Conservation (phyloP, 2,329 filamentous ascomycete genomes). For the Rhynchosporium secalis region DNA sequence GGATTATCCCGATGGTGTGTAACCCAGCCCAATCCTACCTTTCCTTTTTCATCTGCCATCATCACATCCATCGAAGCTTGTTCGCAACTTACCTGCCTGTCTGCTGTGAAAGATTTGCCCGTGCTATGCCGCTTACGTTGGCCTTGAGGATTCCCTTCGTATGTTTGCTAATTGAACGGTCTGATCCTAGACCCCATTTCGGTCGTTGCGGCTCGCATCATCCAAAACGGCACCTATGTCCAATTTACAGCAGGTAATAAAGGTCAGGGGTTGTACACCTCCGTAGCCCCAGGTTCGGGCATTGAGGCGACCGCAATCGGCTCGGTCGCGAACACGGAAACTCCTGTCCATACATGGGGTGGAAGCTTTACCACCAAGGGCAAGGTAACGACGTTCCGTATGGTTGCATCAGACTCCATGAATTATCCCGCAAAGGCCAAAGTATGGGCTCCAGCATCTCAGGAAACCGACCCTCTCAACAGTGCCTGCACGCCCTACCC, state of each 20-base stretch:
- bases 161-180: too few species aligned
- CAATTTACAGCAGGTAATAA: background rate
- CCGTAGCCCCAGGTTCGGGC: background rate
- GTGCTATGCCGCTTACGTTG: too few species aligned
- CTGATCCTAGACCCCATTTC: background rate
- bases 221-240: background rate
- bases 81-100: background rate
- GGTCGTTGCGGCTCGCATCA: background rate
- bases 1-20: background rate
- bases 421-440: background rate
- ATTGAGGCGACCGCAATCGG: background rate
- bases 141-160: too few species aligned
- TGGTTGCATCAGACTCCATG: too few species aligned
- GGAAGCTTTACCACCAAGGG: background rate
- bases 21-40: background rate
- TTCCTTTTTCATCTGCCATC: background rate
- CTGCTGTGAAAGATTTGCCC: too few species aligned
- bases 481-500: background rate
- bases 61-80: too few species aligned
- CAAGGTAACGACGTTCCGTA: background rate
- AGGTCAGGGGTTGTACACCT: background rate
- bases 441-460: background rate
- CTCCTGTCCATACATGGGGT: background rate
- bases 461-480: background rate
- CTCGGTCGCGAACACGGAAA: conserved; percentile 3